Conservation (phyloP, 2,329 filamentous ascomycete genomes). For the Metarhizium album region DNA sequence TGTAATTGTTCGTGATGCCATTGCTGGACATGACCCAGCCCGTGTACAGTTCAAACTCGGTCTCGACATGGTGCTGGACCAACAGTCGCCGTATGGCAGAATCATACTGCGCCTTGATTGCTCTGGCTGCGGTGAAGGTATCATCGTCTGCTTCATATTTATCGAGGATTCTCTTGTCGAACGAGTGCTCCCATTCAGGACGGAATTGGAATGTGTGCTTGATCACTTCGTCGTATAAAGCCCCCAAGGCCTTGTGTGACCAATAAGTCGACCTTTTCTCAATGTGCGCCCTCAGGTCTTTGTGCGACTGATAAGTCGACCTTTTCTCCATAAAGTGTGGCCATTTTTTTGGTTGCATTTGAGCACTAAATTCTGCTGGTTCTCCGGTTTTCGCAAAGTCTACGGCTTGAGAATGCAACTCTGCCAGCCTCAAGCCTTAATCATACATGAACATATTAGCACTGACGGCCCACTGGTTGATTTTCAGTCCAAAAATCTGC, state of each 20-base stretch:
- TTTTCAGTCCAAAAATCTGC: slow-evolving; percentile 15
- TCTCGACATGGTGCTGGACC: slow-evolving; percentile 70
- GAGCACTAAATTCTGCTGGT: slow-evolving; percentile 54
- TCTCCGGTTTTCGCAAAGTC: slow-evolving; percentile 90
- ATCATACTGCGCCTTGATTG: slow-evolving; percentile 72
- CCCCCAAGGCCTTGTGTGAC: slow-evolving; percentile 64
- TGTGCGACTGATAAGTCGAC: slow-evolving; percentile 54
- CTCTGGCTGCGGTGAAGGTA: slow-evolving; percentile 46
- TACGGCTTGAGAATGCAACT: slow-evolving; percentile 80
- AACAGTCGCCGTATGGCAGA: slow-evolving; percentile 66
- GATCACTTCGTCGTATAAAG: slow-evolving; percentile 66
- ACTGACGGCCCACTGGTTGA: not conserved
- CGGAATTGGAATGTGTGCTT: slow-evolving; percentile 50
- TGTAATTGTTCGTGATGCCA: slow-evolving; percentile 66
- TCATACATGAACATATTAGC: slow-evolving; percentile 2
- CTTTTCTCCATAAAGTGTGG: slow-evolving; percentile 82
- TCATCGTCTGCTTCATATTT: slow-evolving; percentile 45
- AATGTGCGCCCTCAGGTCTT: slow-evolving; percentile 68
- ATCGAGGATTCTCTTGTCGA: slow-evolving; percentile 64
- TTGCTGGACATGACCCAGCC: slow-evolving; percentile 73
- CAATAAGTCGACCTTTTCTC: no score
- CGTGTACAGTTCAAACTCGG: slow-evolving; percentile 88
- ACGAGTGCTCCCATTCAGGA: slow-evolving; percentile 60
- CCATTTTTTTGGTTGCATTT: slow-evolving; percentile 52
- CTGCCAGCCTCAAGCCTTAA: slow-evolving; percentile 59